These are phyloP conservation scores for Toxicodendron radicans DNA, from an alignment of 345 rosid genomes.

Conservation along the genomic window DNA sequence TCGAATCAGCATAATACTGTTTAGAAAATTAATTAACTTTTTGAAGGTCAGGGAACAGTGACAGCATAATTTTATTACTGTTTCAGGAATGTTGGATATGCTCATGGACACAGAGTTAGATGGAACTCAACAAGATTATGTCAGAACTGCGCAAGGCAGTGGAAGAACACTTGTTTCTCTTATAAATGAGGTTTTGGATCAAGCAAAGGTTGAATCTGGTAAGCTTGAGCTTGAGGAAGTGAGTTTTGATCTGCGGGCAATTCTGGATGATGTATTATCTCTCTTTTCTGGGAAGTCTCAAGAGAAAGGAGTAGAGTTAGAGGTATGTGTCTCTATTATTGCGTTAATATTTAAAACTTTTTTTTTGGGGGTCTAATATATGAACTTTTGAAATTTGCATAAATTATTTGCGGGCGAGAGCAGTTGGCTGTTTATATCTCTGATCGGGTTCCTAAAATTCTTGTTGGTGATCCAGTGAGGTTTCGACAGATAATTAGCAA, in stretches of 20 bases:
- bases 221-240: slow-evolving; percentile 94
- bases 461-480: slow-evolving; percentile 94
- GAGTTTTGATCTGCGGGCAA: slow-evolving; percentile 71
- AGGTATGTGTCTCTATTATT: slow-evolving; percentile 46
- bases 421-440: slow-evolving; percentile 94
- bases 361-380: neutral
- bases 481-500: slow-evolving; percentile 92
- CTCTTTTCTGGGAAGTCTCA: slow-evolving; percentile 91
- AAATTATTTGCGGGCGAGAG: slow-evolving; percentile 23
- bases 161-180: slow-evolving; percentile 91
- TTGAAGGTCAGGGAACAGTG: slow-evolving; percentile 5
- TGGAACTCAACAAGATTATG: slow-evolving; percentile 86
- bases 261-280: slow-evolving; percentile 89
- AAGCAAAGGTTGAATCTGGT: slow-evolving; percentile 94
- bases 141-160: slow-evolving; percentile 89
- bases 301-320: slow-evolving; percentile 94
- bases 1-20: neutral
- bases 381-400: slow-evolving; percentile 21
- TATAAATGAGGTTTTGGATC: slow-evolving; percentile 91
- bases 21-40: neutral
- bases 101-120: slow-evolving; percentile 90
- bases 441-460: slow-evolving; percentile 72
- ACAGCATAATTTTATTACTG: slow-evolving; percentile 1
- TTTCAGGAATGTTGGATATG: slow-evolving; percentile 90
- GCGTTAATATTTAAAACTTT: neutral